Evolutionary conservation across 179 eudicot genomes (phyloP), one percentile per base, ranked within the genome.

Genomic region (Pouteria campechiana): DNA sequence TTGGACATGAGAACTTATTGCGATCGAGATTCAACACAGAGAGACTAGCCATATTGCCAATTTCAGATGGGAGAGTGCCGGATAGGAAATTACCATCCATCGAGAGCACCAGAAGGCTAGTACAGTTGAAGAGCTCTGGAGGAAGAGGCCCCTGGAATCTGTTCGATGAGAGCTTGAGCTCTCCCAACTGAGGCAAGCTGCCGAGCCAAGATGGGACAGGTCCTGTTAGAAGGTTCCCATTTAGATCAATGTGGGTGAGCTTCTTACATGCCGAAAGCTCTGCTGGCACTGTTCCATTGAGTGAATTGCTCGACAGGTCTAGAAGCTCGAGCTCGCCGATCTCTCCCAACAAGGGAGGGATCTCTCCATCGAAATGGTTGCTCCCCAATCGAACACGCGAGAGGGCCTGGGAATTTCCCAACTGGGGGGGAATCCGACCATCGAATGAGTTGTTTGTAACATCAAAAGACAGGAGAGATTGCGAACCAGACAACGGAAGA

Each of bases 201-300:
- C 99, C 98, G 12, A 87, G 65, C 99, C 96, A 92, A 14, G 39
- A 45, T 5, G 99, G 99, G 8, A 87, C 66, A 23, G 31, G 42
- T 0, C 96, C 99, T 1, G 81, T 76, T 41, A 92, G 78, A 23
- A 12, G 55, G 67, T 92, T 92, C 6, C 69, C 62, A 42, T 87
- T 78, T 29, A 92, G 76, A 66, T 92, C 99, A 49, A 92, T 40
- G 57, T 82, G 88, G 31, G 92, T 61, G 6, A 92, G 50, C 24
- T 67, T 75, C 57, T 60, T 77, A 57, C 96, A 87, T 20, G 52
- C 46, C 14, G 94, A 74, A 45, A 92, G 70, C 41, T 82, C 74
- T 24, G 50, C 42, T 17, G 99, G 96, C 37, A 92, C 60, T 1
- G 64, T 14, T 42, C 96, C 99, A 2, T 74, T 65, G 11, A 92